Conservation (phyloP, 2,329 filamentous ascomycete species). For the Botrytis squamosa region DNA sequence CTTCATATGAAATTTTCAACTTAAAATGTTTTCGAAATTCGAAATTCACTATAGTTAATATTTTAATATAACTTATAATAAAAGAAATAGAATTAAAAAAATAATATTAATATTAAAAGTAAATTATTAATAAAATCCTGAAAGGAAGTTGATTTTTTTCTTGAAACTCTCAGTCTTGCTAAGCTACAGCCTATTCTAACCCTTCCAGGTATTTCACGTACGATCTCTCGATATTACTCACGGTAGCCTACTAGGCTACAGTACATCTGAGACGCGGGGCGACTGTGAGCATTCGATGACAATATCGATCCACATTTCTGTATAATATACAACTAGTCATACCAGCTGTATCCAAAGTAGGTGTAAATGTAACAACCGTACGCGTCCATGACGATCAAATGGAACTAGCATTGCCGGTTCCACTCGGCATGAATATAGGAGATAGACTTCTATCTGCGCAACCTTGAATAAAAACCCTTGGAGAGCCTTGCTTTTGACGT, state of each 20-base stretch:
- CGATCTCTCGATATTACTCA: background rate
- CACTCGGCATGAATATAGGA: background rate
- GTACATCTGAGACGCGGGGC: background rate
- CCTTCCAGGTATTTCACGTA: background rate
- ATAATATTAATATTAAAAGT: no score
- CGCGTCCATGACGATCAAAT: background rate
- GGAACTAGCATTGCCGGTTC: background rate
- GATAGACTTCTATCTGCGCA: background rate
- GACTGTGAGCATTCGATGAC: background rate
- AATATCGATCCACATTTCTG: background rate
- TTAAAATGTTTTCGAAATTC: no score
- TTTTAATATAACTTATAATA: no score
- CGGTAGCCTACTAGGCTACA: constrained; percentile 12
- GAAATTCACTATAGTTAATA: no score
- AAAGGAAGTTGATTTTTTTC: no score
- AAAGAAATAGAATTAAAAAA: no score
- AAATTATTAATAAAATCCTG: no score
- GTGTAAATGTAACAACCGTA: background rate
- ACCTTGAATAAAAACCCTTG: background rate
- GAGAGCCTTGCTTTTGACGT: background rate
- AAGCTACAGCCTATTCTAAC: background rate
- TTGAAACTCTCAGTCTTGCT: background rate
- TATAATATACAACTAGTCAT: background rate
- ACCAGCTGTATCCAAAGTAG: background rate
- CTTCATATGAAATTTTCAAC: no score